Percentiles rank a stretch among this genome's conserved stretches.
These are phyloP conservation scores for Drechmeria coniospora DNA, from an alignment of 2,329 filamentous ascomycete genomes.

Conservation along the genomic window DNA sequence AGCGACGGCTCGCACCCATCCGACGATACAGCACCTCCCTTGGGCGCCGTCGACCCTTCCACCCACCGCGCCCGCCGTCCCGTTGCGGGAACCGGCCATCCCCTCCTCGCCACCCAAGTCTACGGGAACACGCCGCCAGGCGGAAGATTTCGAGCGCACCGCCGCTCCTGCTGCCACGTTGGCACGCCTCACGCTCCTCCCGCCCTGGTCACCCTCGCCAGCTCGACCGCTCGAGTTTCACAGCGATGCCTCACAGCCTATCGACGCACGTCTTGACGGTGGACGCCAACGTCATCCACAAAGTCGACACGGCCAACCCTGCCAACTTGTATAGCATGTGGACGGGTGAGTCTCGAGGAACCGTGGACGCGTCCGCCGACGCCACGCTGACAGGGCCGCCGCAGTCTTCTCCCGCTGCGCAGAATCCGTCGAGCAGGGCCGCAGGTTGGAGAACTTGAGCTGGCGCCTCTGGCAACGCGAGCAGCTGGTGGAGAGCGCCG, in stretches of 20 bases:
- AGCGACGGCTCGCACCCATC: no score
- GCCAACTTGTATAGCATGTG: constrained; percentile 94
- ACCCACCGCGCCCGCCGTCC: no score
- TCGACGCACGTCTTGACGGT: constrained; percentile 79
- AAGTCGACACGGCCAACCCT: constrained; percentile 83
- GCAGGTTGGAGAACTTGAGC: constrained; percentile 83
- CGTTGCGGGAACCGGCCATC: no score
- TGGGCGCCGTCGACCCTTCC: no score
- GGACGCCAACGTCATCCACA: constrained; percentile 81
- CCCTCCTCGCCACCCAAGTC: no score
- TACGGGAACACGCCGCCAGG: no score
- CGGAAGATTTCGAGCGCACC: no score
- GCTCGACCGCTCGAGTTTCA: constrained; percentile 22
- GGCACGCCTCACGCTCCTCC: no score
- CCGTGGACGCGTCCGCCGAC: constrained; percentile 1
- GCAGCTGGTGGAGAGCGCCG: constrained; percentile 57
- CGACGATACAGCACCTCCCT: no score
- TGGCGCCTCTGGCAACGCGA: constrained; percentile 94
- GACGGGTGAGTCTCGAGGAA: constrained; percentile 56
- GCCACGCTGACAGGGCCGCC: constrained; percentile 15
- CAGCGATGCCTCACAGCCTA: constrained; percentile 65
- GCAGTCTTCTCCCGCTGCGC: constrained; percentile 87
- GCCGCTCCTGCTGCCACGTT: no score
- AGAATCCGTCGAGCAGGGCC: constrained; percentile 83
- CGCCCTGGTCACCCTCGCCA: no score